Evolutionary conservation across 2,329 filamentous ascomycete genomes (phyloP).

Genomic region (Aspergillus ustus): DNA sequence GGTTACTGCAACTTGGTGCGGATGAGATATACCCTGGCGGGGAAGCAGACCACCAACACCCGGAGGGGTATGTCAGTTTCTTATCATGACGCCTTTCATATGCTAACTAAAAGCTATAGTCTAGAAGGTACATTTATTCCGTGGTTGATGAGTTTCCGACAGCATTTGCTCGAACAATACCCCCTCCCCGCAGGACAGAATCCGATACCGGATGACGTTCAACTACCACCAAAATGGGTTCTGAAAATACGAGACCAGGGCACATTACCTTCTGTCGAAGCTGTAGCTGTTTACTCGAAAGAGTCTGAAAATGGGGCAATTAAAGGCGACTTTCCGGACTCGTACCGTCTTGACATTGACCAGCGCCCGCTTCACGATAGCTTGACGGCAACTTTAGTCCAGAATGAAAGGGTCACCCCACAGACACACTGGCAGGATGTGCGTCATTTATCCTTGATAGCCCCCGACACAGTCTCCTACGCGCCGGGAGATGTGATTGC

Average conservation of each 20-base stretch:
- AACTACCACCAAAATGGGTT: constrained; percentile 76
- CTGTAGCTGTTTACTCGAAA: background rate
- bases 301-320: constrained; percentile 9
- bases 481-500: constrained; percentile 78
- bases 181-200: constrained; percentile 70
- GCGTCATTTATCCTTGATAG: constrained; percentile 70
- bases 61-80: constrained; percentile 72
- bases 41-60: constrained; percentile 91
- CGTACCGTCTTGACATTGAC: constrained; percentile 43
- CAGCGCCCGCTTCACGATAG: constrained; percentile 63
- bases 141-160: constrained; percentile 73
- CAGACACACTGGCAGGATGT: constrained; percentile 90
- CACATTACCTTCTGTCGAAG: background rate
- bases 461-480: constrained; percentile 53
- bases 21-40: constrained; percentile 74
- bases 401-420: constrained; percentile 78
- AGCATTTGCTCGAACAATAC: constrained; percentile 67
- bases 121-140: constrained; percentile 80
- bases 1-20: constrained; percentile 82
- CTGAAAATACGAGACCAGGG: constrained; percentile 39
- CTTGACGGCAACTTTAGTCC: constrained; percentile 61
- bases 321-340: constrained; percentile 25
- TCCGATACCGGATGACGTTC: constrained; percentile 74
- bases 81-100: background rate
- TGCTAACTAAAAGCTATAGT: constrained; percentile 48